A percentile compares a stretch with the other conserved stretches of the same genome.
These are phyloP conservation scores for Mortierella sp. DNA, from an alignment of 371 early-diverging fungal genomes.

Conservation along the genomic window DNA sequence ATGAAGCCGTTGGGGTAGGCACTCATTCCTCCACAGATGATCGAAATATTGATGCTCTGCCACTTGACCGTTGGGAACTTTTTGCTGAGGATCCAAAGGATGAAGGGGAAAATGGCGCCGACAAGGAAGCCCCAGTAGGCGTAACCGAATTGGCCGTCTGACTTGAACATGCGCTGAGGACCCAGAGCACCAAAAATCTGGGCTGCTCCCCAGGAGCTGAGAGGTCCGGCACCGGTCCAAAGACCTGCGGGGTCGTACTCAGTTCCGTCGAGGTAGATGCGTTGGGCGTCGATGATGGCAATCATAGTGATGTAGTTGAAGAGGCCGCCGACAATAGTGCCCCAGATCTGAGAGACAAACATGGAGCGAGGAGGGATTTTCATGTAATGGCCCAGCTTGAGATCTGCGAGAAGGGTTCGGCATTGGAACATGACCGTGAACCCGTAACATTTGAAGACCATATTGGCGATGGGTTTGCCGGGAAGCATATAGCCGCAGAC, in stretches of 20 bases:
- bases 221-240: slow-evolving; percentile 30
- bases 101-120: slow-evolving; percentile 62
- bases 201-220: slow-evolving; percentile 30
- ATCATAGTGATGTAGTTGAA: slow-evolving; percentile 34
- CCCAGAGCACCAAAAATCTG: slow-evolving; percentile 69
- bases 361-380: slow-evolving; percentile 64
- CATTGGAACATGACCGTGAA: slow-evolving; percentile 66
- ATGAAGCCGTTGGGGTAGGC: slow-evolving; percentile 25
- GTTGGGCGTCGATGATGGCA: slow-evolving; percentile 26
- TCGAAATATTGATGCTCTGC: slow-evolving; percentile 25
- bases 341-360: slow-evolving; percentile 57
- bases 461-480: slow-evolving; percentile 61
- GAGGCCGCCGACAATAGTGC: slow-evolving; percentile 47
- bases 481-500: slow-evolving; percentile 69
- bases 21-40: slow-evolving; percentile 25
- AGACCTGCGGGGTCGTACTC: slow-evolving; percentile 21
- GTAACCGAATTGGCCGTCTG: slow-evolving; percentile 64
- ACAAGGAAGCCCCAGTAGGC: slow-evolving; percentile 61
- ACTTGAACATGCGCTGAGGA: slow-evolving; percentile 73
- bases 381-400: slow-evolving; percentile 72
- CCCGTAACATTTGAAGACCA: slow-evolving; percentile 63
- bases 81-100: slow-evolving; percentile 37
- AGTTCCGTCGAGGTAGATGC: slow-evolving; percentile 19
- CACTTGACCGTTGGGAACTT: slow-evolving; percentile 35
- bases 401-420: slow-evolving; percentile 55